These are phyloP conservation scores for Phaeosphaeria sp. DNA, from an alignment of 2,329 filamentous ascomycete species.

Conservation along the genomic window DNA sequence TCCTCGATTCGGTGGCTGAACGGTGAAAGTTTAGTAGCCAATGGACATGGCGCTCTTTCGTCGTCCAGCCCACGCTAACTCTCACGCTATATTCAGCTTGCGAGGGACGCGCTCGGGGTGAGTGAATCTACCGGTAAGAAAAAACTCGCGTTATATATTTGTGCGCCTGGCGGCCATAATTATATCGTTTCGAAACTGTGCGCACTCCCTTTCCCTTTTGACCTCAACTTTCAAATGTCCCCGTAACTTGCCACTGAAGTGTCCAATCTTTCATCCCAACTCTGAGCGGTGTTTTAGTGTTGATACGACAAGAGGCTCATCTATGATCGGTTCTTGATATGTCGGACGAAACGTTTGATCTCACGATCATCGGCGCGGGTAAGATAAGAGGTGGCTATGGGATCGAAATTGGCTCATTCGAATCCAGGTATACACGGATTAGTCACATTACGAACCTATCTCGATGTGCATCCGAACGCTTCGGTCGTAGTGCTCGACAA, in stretches of 20 bases:
- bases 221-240: not conserved
- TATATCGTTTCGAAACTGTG: not conserved
- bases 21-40: not conserved
- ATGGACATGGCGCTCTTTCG: not conserved
- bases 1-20: not conserved
- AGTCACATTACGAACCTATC: conserved; percentile 57
- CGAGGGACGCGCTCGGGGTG: not conserved
- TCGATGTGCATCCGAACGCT: conserved; percentile 51
- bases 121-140: not conserved
- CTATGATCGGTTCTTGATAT: not conserved
- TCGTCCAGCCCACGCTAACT: not conserved
- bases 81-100: not conserved
- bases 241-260: not conserved
- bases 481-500: conserved; percentile 54
- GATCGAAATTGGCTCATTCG: not conserved
- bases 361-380: conserved; percentile 41
- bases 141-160: not conserved
- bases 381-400: not conserved
- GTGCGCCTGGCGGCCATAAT: no score
- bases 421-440: conserved; percentile 50
- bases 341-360: conserved; percentile 13
- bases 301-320: not conserved
- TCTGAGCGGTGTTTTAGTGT: not conserved
- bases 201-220: not conserved
- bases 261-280: not conserved